Base-by-base conservation (phyloP, 169 alveolate species). In the Cryptosporidium parvum region DNA sequence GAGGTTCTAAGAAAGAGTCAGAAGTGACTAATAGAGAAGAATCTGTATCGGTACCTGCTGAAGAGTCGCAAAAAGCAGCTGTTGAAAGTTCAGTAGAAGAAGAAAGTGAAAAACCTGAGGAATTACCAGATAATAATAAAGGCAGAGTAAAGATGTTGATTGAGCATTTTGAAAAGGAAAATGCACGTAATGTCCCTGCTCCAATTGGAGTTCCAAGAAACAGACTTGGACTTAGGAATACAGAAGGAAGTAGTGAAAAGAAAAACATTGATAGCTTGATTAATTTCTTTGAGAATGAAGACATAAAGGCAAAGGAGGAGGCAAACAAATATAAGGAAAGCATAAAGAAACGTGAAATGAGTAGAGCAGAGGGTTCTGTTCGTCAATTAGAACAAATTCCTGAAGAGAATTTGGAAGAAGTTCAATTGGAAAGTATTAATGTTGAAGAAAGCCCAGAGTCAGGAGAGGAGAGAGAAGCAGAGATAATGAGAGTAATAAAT, bases 141-240 rank as follows among this genome's bases (percentile, higher is more conserved):
- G 35, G 70, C 56, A 73, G 72, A 73, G 86, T 73, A 21, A 73
- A 73, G 33, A 56, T 37, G 58, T 42, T 73, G 35, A 73, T 73
- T 6, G 56, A 56, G 18, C 86, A 6, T 53, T 73, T 73, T 35
- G 86, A 73, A 33, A 56, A 37, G 14, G 86, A 73, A 65, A 65
- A 65, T 33, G 31, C 26, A n/a, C 51, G 44, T 21, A 65, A 35
- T 65, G 16, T 7, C 12, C 72, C 72, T 29, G 33, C 26, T 33
- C 72, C 72, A 18, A 29, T 52, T n/a, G 45, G 35, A 2, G 26
- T 56, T 23, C 85, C 85, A 45, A 71, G 69, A 26, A 71, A 71
- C 33, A 71, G 29, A 31, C 33, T 71, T 9, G 86, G 86, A 8
- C 26, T 73, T 23, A 73, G 70, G 16, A 18, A 33, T 5, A 56